These are phyloP conservation scores for Gossypium raimondii DNA, from an alignment of 345 rosid genomes.

Conservation along the genomic window DNA sequence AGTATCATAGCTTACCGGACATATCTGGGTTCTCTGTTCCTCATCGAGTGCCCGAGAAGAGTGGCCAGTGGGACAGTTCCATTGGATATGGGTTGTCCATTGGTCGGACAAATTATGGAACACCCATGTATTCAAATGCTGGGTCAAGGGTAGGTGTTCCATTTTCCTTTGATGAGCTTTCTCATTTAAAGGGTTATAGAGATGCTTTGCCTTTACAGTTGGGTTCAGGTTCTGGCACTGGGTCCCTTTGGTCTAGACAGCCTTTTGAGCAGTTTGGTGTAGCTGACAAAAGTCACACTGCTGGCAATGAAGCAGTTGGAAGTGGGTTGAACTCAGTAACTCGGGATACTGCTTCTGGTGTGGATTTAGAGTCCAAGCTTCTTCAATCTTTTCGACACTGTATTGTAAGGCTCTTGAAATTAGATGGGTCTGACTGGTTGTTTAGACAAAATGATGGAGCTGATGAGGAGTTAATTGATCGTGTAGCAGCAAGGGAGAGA, in stretches of 20 bases:
- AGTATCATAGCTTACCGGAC: constrained; percentile 86
- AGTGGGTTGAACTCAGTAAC: constrained; percentile 36
- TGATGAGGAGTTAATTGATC: constrained; percentile 86
- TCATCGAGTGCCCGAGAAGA: constrained; percentile 44
- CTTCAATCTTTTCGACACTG: constrained; percentile 78
- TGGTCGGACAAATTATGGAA: constrained; percentile 45
- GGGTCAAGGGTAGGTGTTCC: constrained; percentile 48
- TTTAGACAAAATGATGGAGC: constrained; percentile 79
- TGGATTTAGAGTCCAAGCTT: constrained; percentile 69
- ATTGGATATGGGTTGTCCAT: constrained; percentile 49
- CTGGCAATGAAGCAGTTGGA: constrained; percentile 47
- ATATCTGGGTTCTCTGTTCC: constrained; percentile 69
- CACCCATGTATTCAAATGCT: constrained; percentile 44
- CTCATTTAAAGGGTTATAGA: constrained; percentile 50
- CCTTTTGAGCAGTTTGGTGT: constrained; percentile 96
- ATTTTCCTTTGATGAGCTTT: constrained; percentile 41
- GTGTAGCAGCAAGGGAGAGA: constrained; percentile 85
- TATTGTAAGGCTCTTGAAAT: constrained; percentile 64
- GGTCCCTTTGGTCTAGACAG: constrained; percentile 93
- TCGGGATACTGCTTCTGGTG: constrained; percentile 38
- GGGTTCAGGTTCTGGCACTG: constrained; percentile 39
- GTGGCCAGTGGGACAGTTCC: constrained; percentile 50
- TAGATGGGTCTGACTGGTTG: constrained; percentile 97
- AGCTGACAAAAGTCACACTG: constrained; percentile 47
- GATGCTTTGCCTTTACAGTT: constrained; percentile 38